Percentiles rank a stretch among this genome's conserved stretches.
phyloP scores from a whole-genome alignment of 2,329 filamentous ascomycete genomes.

The Elsinoe australis region DNA sequence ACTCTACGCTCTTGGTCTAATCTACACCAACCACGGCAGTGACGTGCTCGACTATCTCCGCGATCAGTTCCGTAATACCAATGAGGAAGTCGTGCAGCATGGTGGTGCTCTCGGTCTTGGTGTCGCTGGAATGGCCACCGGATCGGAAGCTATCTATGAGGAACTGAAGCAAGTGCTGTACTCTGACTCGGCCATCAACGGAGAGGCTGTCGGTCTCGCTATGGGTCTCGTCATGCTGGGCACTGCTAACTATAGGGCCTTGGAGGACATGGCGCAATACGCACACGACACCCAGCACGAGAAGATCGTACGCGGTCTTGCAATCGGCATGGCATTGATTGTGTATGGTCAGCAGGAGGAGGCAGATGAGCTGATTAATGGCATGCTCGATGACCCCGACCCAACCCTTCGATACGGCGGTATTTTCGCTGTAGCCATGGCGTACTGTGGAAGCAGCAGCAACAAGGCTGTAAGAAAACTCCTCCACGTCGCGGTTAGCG shows the following conservation, averaged over 20 bases:
- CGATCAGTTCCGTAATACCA: constrained; percentile 63
- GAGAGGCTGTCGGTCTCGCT: constrained; percentile 87
- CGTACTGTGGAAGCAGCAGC: constrained; percentile 94
- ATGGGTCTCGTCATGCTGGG: constrained; percentile 99
- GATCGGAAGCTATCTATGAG: constrained; percentile 82
- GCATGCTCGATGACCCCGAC: constrained; percentile 85
- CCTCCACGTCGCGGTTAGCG: constrained; percentile 90
- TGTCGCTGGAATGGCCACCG: constrained; percentile 95
- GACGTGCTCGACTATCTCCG: constrained; percentile 77
- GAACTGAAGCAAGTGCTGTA: constrained; percentile 84
- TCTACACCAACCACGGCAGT: constrained; percentile 94
- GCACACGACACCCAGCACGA: constrained; percentile 97
- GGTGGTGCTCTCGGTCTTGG: constrained; percentile 90
- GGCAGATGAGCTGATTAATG: constrained; percentile 89
- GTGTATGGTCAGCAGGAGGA: constrained; percentile 96
- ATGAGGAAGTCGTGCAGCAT: constrained; percentile 92
- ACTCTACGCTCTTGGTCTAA: constrained; percentile 87
- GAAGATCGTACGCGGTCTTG: constrained; percentile 94
- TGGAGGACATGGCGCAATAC: constrained; percentile 96
- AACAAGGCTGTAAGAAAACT: constrained; percentile 97
- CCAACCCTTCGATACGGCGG: constrained; percentile 91
- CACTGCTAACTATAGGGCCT: constrained; percentile 85
- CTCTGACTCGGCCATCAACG: constrained; percentile 90
- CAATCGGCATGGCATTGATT: constrained; percentile 93
- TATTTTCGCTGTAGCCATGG: constrained; percentile 96